Percentiles rank a stretch among this genome's conserved stretches.
Evolutionary conservation across 2,329 filamentous ascomycete genomes (phyloP).

Genomic region (Aureobasidium sp.): DNA sequence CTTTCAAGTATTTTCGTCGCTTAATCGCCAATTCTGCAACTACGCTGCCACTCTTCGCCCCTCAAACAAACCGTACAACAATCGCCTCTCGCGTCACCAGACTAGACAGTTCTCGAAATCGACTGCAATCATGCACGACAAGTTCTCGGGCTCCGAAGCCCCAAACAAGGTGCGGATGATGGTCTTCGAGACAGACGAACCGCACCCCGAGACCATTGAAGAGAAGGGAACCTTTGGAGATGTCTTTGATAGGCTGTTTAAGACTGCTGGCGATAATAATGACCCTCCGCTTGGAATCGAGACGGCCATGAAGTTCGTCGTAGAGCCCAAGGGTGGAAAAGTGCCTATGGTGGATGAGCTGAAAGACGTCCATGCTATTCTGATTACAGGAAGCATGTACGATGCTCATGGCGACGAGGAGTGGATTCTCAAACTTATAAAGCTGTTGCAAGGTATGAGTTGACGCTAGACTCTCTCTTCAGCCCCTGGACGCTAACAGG

Average conservation of each 20-base stretch:
- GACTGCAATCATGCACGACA: not conserved
- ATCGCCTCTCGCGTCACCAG: not conserved
- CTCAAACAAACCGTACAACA: not conserved
- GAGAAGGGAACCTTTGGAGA: constrained; percentile 47
- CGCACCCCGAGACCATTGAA: constrained; percentile 43
- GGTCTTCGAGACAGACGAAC: constrained; percentile 52
- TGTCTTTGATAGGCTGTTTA: constrained; percentile 46
- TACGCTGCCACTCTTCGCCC: not conserved
- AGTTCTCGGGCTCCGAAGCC: not conserved
- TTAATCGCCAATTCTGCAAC: not conserved
- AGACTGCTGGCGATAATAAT: constrained; percentile 43
- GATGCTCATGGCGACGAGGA: constrained; percentile 39
- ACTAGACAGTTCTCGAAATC: not conserved
- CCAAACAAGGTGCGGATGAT: constrained; percentile 30
- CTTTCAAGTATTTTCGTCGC: not conserved
- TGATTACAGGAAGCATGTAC: constrained; percentile 41
- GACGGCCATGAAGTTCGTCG: constrained; percentile 48
- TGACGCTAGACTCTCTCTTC: not conserved
- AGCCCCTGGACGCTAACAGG: no score
- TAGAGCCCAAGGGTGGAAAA: constrained; percentile 34
- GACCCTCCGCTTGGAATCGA: constrained; percentile 48
- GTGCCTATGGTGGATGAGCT: constrained; percentile 44
- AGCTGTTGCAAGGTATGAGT: constrained; percentile 37
- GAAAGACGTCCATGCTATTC: constrained; percentile 34
- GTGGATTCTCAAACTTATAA: constrained; percentile 37